A percentile compares a stretch with the other conserved stretches of the same genome.
Conservation (phyloP, 169 alveolate genomes). For the Babesia ovata region DNA sequence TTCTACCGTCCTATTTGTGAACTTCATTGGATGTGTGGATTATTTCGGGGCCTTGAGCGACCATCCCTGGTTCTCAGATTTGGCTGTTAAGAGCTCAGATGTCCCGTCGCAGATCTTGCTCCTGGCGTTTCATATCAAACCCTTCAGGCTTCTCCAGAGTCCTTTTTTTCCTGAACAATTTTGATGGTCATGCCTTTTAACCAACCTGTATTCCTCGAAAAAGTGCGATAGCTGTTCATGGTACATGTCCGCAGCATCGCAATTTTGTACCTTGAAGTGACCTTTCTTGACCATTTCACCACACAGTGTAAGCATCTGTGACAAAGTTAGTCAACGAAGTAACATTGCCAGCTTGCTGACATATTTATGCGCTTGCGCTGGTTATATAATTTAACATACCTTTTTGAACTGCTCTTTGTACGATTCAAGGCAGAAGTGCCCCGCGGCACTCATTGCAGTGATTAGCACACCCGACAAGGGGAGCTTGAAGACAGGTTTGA, state of each 20-base stretch:
- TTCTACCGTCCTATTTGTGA: not conserved
- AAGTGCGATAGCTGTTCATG: constrained; percentile 46
- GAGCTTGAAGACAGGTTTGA: constrained; percentile 36
- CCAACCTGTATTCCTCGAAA: constrained; percentile 45
- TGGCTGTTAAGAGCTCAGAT: not conserved
- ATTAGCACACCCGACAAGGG: constrained; percentile 38
- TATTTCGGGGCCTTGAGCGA: not conserved
- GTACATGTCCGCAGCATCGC: constrained; percentile 47
- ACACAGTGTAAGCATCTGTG: constrained; percentile 8
- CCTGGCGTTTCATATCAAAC: constrained; percentile 46
- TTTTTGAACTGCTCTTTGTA: constrained; percentile 56
- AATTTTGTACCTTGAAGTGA: constrained; percentile 11
- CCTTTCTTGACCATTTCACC: constrained; percentile 15
- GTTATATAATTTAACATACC: constrained; percentile 18
- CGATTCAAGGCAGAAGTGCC: constrained; percentile 4
- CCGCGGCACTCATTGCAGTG: constrained; percentile 37
- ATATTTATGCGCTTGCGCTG: not conserved
- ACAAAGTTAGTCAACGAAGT: not conserved
- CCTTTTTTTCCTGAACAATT: constrained; percentile 14
- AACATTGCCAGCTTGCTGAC: not conserved
- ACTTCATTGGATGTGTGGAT: not conserved
- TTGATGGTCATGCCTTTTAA: not conserved
- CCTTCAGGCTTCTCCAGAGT: constrained; percentile 53
- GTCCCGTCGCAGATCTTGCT: constrained; percentile 48
- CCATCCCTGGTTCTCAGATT: not conserved